phyloP scores from a whole-genome alignment of 2,329 filamentous ascomycete species.

The Juglanconis sp. region DNA sequence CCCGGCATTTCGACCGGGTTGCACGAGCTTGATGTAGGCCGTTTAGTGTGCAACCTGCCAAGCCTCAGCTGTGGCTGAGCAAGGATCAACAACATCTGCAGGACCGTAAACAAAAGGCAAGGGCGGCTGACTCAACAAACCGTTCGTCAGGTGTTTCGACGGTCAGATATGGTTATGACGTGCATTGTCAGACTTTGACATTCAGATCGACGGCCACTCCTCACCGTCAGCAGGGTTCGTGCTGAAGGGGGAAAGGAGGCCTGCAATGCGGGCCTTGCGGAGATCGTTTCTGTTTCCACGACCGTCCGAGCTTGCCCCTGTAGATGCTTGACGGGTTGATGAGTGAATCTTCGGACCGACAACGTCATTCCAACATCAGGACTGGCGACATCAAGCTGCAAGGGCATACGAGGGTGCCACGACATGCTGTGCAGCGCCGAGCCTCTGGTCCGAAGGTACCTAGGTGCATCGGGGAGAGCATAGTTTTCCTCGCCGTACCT shows the following conservation, averaged over 20 bases:
- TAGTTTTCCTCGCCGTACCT: not conserved
- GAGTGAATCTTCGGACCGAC: not conserved
- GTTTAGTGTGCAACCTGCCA: not conserved
- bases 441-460: not conserved
- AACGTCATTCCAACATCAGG: not conserved
- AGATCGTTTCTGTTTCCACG: not conserved
- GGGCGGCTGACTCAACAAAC: too few relatives aligned
- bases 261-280: not conserved
- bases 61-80: not conserved
- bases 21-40: not conserved
- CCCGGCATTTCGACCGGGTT: not conserved
- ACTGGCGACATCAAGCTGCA: not conserved
- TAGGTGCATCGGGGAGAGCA: not conserved
- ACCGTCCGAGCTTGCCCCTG: not conserved
- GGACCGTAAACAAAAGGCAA: not conserved
- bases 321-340: not conserved
- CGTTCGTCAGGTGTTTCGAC: too few relatives aligned
- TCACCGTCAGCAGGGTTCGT: not conserved
- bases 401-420: conserved; percentile 9
- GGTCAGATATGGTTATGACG: not conserved
- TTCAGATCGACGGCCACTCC: not conserved
- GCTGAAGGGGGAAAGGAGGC: not conserved
- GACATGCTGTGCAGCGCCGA: not conserved
- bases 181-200: not conserved
- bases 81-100: not conserved